These are phyloP conservation scores for Myxozyma geophila DNA, from an alignment of 805 yeast species.

Conservation along the genomic window DNA sequence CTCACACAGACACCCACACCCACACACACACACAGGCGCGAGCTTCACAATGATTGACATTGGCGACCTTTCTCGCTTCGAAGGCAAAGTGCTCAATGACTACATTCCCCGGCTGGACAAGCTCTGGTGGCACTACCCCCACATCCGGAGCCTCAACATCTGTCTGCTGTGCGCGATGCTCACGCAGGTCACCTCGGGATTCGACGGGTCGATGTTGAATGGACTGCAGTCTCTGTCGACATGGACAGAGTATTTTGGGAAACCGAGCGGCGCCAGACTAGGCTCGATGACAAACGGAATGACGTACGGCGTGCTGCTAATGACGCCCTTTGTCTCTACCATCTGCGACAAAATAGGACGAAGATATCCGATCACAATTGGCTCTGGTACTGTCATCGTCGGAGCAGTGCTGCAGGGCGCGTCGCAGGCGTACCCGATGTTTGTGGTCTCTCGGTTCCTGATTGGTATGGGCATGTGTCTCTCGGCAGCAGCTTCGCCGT, in stretches of 20 bases:
- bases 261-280: constrained; percentile 47
- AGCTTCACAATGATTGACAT: constrained; percentile 2
- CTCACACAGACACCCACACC: too few relatives aligned
- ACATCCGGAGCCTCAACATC: constrained; percentile 49
- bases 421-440: constrained; percentile 48
- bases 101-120: constrained; percentile 40
- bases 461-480: constrained; percentile 45
- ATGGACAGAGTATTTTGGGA: constrained; percentile 51
- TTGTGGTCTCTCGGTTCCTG: constrained; percentile 47
- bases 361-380: constrained; percentile 39
- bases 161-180: constrained; percentile 51
- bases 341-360: constrained; percentile 51
- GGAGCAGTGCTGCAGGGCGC: constrained; percentile 51
- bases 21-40: background rate
- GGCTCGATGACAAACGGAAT: constrained; percentile 53
- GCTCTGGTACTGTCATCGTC: constrained; percentile 33
- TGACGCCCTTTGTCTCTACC: constrained; percentile 40
- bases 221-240: constrained; percentile 53
- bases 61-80: constrained; percentile 23
- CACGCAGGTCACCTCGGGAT: constrained; percentile 56
- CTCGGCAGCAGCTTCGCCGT: constrained; percentile 10
- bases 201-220: constrained; percentile 56
- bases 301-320: constrained; percentile 49
- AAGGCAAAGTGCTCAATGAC: constrained; percentile 26
- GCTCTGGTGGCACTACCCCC: constrained; percentile 48